A percentile compares a stretch with the other conserved stretches of the same genome.
Evolutionary conservation across 164 flowering plant genomes (phyloP).

Genomic region (Akebia trifoliata): DNA sequence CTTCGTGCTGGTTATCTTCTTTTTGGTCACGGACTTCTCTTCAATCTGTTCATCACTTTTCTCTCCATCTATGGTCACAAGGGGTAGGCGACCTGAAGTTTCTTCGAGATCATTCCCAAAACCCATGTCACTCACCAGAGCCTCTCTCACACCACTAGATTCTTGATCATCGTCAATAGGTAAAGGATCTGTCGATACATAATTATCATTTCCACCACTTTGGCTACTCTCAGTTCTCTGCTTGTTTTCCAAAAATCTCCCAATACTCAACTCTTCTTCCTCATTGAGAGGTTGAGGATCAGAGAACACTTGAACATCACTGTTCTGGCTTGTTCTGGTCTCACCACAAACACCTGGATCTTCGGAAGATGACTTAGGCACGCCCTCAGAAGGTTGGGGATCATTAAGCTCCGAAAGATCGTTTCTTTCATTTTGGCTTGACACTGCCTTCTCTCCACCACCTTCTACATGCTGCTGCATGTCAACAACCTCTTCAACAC

Average conservation of each 20-base stretch:
- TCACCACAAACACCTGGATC: constrained; percentile 7
- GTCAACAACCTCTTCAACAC: constrained; percentile 9
- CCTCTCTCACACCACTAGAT: neutral
- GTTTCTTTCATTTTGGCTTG: constrained; percentile 1
- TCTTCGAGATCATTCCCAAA: neutral
- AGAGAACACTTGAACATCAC: constrained; percentile 1
- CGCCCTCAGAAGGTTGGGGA: constrained; percentile 5
- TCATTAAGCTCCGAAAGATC: constrained; percentile 5
- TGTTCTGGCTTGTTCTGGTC: constrained; percentile 6
- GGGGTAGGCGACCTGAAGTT: constrained; percentile 1
- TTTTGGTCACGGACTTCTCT: neutral
- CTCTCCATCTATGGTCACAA: neutral
- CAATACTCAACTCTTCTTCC: constrained; percentile 1
- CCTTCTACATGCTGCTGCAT: constrained; percentile 13
- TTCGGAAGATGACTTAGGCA: neutral
- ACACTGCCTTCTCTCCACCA: constrained; percentile 7
- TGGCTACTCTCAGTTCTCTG: constrained; percentile 6
- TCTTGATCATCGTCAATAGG: constrained; percentile 4
- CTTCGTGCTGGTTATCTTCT: neutral
- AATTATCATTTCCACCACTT: neutral
- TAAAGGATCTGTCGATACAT: constrained; percentile 4
- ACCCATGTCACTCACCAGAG: neutral
- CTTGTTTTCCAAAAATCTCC: constrained; percentile 3
- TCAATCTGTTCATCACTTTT: neutral
- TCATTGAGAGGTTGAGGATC: constrained; percentile 6